A percentile compares a stretch with the other conserved stretches of the same genome.
Evolutionary conservation across 176 grass and related monocot genomes (phyloP).

Genomic region (maize (Zea mays)): DNA sequence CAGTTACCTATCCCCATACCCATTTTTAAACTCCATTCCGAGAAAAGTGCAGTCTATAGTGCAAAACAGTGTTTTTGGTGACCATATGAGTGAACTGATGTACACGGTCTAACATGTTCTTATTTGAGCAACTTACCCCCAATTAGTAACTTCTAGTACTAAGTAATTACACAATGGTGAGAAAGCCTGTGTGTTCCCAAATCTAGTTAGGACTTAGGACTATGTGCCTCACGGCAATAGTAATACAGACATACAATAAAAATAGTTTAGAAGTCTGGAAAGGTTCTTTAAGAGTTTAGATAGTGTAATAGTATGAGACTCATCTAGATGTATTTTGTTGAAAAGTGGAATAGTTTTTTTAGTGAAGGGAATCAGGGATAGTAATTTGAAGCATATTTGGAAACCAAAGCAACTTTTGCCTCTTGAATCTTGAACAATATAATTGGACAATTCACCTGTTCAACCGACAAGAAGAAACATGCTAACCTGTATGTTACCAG

Average conservation of each 20-base stretch:
- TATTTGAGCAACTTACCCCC: neutral
- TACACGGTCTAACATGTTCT: neutral
- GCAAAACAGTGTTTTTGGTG: too few species aligned
- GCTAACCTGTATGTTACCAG: neutral
- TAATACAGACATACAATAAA: neutral
- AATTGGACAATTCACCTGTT: neutral
- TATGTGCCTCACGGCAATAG: neutral
- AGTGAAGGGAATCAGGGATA: neutral
- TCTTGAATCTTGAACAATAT: neutral
- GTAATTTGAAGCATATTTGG: neutral
- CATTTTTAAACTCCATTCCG: too few species aligned
- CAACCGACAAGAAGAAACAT: constrained; percentile 22
- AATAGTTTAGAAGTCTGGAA: neutral
- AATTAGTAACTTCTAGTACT: neutral
- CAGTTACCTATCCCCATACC: too few species aligned
- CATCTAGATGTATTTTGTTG: neutral
- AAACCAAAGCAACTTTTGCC: neutral
- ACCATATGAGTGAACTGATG: too few species aligned
- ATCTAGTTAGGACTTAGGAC: neutral
- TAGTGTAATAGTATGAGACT: neutral
- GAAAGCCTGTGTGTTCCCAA: neutral
- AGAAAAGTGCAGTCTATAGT: too few species aligned
- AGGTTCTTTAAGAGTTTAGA: constrained; percentile 10
- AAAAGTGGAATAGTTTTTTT: neutral
- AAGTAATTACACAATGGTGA: neutral